Conservation (phyloP, 2,329 filamentous ascomycete species). For the Emergomyces orientalis region DNA sequence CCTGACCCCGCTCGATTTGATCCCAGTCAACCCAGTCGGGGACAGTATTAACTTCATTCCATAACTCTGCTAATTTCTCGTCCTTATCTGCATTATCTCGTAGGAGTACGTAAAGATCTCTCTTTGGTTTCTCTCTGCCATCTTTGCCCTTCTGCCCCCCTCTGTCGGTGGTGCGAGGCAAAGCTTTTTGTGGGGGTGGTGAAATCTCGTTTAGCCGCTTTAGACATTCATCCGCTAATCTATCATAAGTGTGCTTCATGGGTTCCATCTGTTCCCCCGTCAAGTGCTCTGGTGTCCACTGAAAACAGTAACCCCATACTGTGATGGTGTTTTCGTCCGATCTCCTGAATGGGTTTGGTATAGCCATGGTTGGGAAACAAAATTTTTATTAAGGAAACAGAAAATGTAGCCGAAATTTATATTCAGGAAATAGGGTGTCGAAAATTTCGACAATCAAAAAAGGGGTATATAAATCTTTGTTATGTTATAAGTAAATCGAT, state of each 20-base stretch:
- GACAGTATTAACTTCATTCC: conserved; percentile 56
- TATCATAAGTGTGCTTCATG: conserved; percentile 59
- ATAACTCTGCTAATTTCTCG: conserved; percentile 49
- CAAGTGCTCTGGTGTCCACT: conserved; percentile 57
- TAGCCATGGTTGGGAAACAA: conserved; percentile 18
- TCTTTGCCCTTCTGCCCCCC: conserved; percentile 10
- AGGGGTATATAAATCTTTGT: neutral
- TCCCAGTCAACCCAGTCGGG: conserved; percentile 72
- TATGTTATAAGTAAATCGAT: neutral
- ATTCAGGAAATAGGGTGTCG: too few species aligned
- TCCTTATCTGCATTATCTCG: conserved; percentile 50
- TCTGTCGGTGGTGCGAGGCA: conserved; percentile 6
- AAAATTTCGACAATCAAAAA: neutral
- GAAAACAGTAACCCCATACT: conserved; percentile 58
- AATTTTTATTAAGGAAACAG: neutral
- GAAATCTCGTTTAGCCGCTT: conserved; percentile 55
- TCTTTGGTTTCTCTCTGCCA: conserved; percentile 21
- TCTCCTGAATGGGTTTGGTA: conserved; percentile 23
- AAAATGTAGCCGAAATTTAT: neutral
- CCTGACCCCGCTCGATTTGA: conserved; percentile 63
- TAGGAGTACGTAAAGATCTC: conserved; percentile 58
- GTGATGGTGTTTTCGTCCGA: conserved; percentile 21
- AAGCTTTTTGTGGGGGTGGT: conserved; percentile 29
- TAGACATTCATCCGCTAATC: conserved; percentile 56
- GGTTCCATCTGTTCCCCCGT: conserved; percentile 50